Base-by-base conservation (phyloP, 208 protist genomes). In the Phytomonas francai region DNA sequence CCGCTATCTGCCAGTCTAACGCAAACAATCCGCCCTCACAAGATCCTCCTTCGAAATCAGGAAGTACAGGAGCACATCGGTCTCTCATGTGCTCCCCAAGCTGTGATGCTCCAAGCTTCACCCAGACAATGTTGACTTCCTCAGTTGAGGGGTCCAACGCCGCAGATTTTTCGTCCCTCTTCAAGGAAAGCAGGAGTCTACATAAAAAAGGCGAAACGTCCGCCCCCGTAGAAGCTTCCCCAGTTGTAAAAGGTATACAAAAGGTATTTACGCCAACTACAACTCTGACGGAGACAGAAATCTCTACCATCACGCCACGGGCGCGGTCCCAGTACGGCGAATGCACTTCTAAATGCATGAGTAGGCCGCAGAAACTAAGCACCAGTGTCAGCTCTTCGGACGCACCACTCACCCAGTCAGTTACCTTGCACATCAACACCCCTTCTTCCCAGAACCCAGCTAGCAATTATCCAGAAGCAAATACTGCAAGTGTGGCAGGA, bases 1-100 rank as follows among this genome's bases (percentile, higher is more conserved):
- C 91, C 0, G 91, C 88, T 58, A 93, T 95, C 64, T 91, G 88
- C 66, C 73, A 66, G 11, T 78, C 69, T 32, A 79, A 74, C 30
- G 59, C 45, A 19, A 54, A 22, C 22, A 54, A 54, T 54, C 45
- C 45, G 11, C 19, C 19, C 25, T 25, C 22, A 22, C 8, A 22
- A 19, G 45, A 25, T 54, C 6, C 45, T 22, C 3, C 22, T 54
- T 54, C 45, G 22, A 54, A 25, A 19, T 25, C 45, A 5, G 45
- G 45, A 54, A 54, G 45, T 25, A 5, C 5, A 19, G 11, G 45
- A 5, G 45, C 45, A 3, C 45, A 25, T 22, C 45, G 45, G 11
- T 54, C 45, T 22, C 45, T 54, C 45, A 19, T 54, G 45, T 54
- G 45, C 45, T 25, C 45, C 11, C 45, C 45, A 22, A 54, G 45